Evolutionary conservation across 805 yeast genomes (phyloP).

Genomic region (Yamadazyma laniorum): DNA sequence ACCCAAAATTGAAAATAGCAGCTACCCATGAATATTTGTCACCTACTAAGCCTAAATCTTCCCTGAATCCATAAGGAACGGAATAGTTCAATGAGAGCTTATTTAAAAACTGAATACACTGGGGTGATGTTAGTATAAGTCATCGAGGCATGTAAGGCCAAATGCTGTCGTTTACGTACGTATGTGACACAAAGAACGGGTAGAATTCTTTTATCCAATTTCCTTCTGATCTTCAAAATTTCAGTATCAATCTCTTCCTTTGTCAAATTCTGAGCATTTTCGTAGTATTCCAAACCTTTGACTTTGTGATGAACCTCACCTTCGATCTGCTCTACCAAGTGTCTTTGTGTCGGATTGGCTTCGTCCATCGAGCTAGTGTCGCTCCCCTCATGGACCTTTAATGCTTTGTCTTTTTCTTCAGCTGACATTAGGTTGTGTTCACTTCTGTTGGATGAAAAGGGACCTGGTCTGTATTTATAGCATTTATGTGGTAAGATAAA

Average conservation of each 20-base stretch:
- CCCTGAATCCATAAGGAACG: conserved; percentile 20
- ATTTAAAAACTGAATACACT: conserved; percentile 24
- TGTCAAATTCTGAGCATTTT: conserved; percentile 26
- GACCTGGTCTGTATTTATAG: too few relatives aligned
- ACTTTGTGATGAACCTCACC: conserved; percentile 11
- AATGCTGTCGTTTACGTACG: too few relatives aligned
- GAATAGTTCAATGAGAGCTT: conserved; percentile 26
- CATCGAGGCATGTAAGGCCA: too few relatives aligned
- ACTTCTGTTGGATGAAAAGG: too few relatives aligned
- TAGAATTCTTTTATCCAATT: conserved; percentile 33
- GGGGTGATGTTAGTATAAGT: too few relatives aligned
- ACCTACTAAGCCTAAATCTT: conserved; percentile 22
- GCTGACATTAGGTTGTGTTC: too few relatives aligned
- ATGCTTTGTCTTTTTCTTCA: too few relatives aligned
- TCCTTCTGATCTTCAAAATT: conserved; percentile 25
- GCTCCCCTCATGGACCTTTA: too few relatives aligned
- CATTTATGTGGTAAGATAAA: too few relatives aligned
- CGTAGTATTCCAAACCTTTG: conserved; percentile 25
- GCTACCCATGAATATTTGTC: conserved; percentile 27
- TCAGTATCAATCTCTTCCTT: conserved; percentile 25
- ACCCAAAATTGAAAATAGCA: conserved; percentile 27
- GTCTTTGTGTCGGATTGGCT: too few relatives aligned
- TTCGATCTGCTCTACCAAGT: conserved; percentile 4
- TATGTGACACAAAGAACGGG: conserved; percentile 27
- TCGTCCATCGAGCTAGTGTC: too few relatives aligned